Evolutionary conservation across 2,329 filamentous ascomycete species (phyloP).

Genomic region (Ambrosiella beaveri): DNA sequence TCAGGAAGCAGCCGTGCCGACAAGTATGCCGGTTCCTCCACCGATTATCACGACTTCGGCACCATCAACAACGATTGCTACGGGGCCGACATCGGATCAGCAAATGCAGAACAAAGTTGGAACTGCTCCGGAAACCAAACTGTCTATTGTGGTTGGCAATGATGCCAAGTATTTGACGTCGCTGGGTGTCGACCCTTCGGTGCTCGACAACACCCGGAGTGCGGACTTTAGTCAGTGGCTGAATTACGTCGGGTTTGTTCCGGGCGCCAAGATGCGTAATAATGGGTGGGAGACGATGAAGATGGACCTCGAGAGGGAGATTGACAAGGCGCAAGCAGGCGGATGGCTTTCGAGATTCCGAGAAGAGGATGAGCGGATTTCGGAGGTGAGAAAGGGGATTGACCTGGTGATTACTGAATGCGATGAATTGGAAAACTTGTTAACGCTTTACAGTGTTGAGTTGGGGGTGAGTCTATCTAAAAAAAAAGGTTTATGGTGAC

Average conservation of each 20-base stretch:
- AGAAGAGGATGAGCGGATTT: slow-evolving; percentile 78
- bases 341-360: slow-evolving; percentile 75
- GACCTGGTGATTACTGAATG: slow-evolving; percentile 87
- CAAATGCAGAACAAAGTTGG: slow-evolving; percentile 23
- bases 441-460: slow-evolving; percentile 90
- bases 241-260: slow-evolving; percentile 76
- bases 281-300: slow-evolving; percentile 68
- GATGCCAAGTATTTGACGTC: slow-evolving; percentile 62
- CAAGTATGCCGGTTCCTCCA: slow-evolving; percentile 17
- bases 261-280: slow-evolving; percentile 54
- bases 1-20: slow-evolving; percentile 12
- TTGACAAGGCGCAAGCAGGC: slow-evolving; percentile 79
- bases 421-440: slow-evolving; percentile 83
- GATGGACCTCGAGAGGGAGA: slow-evolving; percentile 66
- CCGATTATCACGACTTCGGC: slow-evolving; percentile 4
- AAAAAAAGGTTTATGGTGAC: not conserved
- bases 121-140: slow-evolving; percentile 20
- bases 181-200: slow-evolving; percentile 56
- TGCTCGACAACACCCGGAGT: slow-evolving; percentile 55
- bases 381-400: slow-evolving; percentile 69
- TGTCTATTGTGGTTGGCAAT: slow-evolving; percentile 50
- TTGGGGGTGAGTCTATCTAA: slow-evolving; percentile 48
- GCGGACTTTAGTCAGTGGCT: slow-evolving; percentile 69
- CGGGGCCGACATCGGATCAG: slow-evolving; percentile 13
- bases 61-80: slow-evolving; percentile 2